Base-by-base conservation (phyloP, 768 basidiomycete species). In the Lentinula raphanica region DNA sequence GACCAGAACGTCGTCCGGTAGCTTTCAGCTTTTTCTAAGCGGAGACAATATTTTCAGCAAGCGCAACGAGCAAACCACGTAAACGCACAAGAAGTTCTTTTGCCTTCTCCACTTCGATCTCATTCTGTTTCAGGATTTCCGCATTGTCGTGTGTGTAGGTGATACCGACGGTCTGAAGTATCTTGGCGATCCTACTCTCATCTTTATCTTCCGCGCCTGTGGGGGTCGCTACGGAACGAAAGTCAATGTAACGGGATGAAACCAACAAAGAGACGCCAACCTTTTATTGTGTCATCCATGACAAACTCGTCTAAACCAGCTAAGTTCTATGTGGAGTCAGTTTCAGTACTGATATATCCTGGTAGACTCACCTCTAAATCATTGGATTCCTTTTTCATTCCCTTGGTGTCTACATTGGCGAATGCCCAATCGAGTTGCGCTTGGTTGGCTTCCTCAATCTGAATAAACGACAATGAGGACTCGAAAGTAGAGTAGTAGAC, bases 381-480 rank as follows among this genome's bases (percentile, higher is more conserved):
- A 61, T 67, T 71, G 66, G 69, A 75, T 2, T 54, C 63, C 61
- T 69, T 71, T 58, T 73, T 76, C 13, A 67, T 63, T 49, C 71
- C 72, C 27, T 71, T 69, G 5, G 73, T 74, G n/a, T 76, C 79
- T 70, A 88, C 78, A 63, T 90, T 83, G 4, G 82, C 80, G 39
- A 92, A 71, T 0, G 88, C 90, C 90, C 92, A 94, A 64, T 92
- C 88, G 23, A 92, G 72, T 61, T 94, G 84, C 6, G 80, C 77
- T 3, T 92, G 64, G 48, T 83, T 82, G 5, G 92, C 91, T 53
- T 77, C 81, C 68, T 93, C 90, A 42, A 94, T 93, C 90, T 93
- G 48, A 2, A 39, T 32, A 48, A 2, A 50, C 1, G 31, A 9
- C 25, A 31, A 29, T 46, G 1, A 25, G 13, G 42, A 17, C 5